Evolutionary conservation across 73 alveolate genomes (phyloP).

Genomic region (Diophrys sp.): DNA sequence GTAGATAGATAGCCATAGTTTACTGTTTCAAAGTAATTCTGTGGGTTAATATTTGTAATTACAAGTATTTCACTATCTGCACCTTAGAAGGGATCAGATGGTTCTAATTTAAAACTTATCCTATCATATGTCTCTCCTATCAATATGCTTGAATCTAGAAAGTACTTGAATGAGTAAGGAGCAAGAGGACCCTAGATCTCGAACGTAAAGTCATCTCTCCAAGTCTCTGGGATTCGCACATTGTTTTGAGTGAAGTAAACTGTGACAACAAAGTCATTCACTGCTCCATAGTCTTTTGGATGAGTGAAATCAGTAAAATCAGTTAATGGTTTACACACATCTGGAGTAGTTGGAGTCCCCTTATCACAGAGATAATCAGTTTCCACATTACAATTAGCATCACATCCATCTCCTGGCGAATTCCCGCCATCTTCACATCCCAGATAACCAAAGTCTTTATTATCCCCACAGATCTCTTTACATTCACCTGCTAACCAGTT

Average conservation of each 20-base stretch:
- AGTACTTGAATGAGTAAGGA: neutral
- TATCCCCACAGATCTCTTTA: constrained; percentile 5
- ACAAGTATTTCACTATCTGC: neutral
- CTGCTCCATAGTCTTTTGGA: neutral
- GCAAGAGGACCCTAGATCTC: neutral
- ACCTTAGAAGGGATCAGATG: neutral
- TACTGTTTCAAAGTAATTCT: neutral
- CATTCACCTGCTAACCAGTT: neutral
- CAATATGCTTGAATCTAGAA: neutral
- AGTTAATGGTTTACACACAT: constrained; percentile 2
- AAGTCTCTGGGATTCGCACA: neutral
- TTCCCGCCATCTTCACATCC: constrained; percentile 9
- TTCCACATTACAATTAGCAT: neutral
- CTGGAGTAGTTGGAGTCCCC: neutral
- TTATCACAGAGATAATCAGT: neutral
- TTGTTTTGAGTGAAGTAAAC: neutral
- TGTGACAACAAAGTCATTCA: neutral
- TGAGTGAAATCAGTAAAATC: neutral
- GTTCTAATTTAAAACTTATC: neutral
- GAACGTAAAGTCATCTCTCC: neutral
- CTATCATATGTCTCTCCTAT: neutral
- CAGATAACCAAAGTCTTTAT: neutral
- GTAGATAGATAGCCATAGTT: neutral
- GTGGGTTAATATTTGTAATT: neutral
- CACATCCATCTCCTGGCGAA: neutral